These are phyloP conservation scores for Hypoxylon sp. DNA, from an alignment of 2,329 filamentous ascomycete species.

Conservation along the genomic window DNA sequence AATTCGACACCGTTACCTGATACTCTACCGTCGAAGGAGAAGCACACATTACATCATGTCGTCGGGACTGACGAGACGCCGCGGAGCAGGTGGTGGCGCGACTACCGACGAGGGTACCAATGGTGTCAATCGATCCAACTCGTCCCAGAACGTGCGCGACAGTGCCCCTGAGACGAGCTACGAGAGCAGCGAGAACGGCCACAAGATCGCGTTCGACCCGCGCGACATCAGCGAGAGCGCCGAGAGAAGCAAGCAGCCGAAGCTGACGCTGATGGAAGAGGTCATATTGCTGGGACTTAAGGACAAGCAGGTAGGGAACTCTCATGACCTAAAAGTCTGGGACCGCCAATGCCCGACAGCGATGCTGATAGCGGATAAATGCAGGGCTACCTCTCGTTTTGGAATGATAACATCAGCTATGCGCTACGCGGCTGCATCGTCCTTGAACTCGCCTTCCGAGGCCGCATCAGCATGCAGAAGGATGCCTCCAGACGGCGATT, in stretches of 20 bases:
- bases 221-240: conserved; percentile 96
- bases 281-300: conserved; percentile 93
- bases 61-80: conserved; percentile 51
- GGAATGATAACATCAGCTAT: conserved; percentile 99
- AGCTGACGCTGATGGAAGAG: conserved; percentile 98
- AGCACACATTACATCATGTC: conserved; percentile 47
- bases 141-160: conserved; percentile 61
- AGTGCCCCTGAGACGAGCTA: conserved; percentile 80
- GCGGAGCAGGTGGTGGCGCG: conserved; percentile 69
- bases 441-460: conserved; percentile 93
- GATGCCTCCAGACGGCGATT: conserved; percentile 91
- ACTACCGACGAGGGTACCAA: conserved; percentile 63
- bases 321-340: conserved; percentile 42
- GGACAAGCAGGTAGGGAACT: conserved; percentile 86
- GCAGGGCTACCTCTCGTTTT: conserved; percentile 97
- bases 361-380: conserved; percentile 30
- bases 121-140: conserved; percentile 65
- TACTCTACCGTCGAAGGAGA: conserved; percentile 2
- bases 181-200: conserved; percentile 90
- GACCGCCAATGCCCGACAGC: neutral
- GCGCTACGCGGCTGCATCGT: conserved; percentile 97
- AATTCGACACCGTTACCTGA: conserved; percentile 5
- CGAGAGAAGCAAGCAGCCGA: conserved; percentile 96
- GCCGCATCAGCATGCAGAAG: conserved; percentile 98
- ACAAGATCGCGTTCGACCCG: conserved; percentile 98